These are phyloP conservation scores for Scheffersomyces cryptocercus DNA, from an alignment of 1,139 yeast species.

Conservation along the genomic window DNA sequence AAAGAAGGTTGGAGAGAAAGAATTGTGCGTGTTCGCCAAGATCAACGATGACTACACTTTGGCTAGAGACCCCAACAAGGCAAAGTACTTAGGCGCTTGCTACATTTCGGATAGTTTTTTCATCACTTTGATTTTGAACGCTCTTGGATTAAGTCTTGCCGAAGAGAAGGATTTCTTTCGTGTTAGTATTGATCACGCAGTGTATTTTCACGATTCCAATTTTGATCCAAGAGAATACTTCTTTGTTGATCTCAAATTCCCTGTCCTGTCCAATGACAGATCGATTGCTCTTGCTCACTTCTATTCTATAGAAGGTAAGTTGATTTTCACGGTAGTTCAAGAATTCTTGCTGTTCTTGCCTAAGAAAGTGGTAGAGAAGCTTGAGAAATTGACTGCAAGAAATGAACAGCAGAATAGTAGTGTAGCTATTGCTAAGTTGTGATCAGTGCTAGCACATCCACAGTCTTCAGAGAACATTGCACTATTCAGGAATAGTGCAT, in stretches of 20 bases:
- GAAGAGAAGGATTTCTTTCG: conserved; percentile 28
- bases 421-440: too few relatives aligned
- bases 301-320: conserved; percentile 29
- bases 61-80: conserved; percentile 23
- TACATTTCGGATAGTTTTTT: conserved; percentile 26
- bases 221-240: conserved; percentile 42
- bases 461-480: too few relatives aligned
- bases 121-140: conserved; percentile 23
- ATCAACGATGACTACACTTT: conserved; percentile 28
- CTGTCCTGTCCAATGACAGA: conserved; percentile 36
- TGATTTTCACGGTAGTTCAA: conserved; percentile 36
- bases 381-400: conserved; percentile 8
- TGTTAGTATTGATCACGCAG: conserved; percentile 44
- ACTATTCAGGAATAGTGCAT: too few relatives aligned
- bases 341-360: conserved; percentile 38
- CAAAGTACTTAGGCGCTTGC: conserved; percentile 21
- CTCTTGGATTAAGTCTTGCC: conserved; percentile 28
- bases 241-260: conserved; percentile 37
- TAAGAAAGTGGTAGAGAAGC: conserved; percentile 22
- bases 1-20: conserved; percentile 25
- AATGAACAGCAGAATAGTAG: too few relatives aligned
- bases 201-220: conserved; percentile 37
- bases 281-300: conserved; percentile 29
- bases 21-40: conserved; percentile 36
- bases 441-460: too few relatives aligned